A percentile compares a stretch with the other conserved stretches of the same genome.
These are phyloP conservation scores for Malus orientalis DNA, from an alignment of 306 rosid genomes.

Conservation along the genomic window DNA sequence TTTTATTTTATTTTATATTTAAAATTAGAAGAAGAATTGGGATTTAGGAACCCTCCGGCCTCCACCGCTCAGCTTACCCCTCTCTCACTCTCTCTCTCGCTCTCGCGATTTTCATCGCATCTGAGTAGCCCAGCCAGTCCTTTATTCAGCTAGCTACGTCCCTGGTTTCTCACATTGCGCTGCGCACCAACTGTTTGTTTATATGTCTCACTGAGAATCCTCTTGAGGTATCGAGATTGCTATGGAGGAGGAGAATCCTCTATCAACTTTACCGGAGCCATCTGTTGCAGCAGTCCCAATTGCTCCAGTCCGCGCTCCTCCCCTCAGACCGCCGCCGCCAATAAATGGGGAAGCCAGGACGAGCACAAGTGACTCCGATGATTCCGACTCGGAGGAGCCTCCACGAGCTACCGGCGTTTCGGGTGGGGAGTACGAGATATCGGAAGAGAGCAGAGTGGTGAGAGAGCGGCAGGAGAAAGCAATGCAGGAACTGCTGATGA, in stretches of 20 bases:
- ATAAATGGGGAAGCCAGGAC: constrained; percentile 60
- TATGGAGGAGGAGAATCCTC: constrained; percentile 42
- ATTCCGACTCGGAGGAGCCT: constrained; percentile 35
- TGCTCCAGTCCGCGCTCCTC: constrained; percentile 48
- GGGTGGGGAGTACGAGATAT: constrained; percentile 61
- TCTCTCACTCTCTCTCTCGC: too few relatives aligned
- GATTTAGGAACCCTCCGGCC: too few relatives aligned
- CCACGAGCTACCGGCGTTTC: constrained; percentile 33
- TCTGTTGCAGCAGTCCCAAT: not conserved
- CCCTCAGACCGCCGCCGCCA: constrained; percentile 32
- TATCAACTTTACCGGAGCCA: not conserved
- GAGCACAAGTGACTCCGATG: constrained; percentile 57
- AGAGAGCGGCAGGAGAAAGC: constrained; percentile 87
- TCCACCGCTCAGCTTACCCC: too few relatives aligned
- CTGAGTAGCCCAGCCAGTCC: too few relatives aligned
- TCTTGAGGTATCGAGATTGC: constrained; percentile 24
- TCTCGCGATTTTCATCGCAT: too few relatives aligned
- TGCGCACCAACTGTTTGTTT: not conserved
- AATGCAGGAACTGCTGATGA: constrained; percentile 67
- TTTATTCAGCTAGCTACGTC: too few relatives aligned
- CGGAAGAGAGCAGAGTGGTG: constrained; percentile 67
- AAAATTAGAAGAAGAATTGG: too few relatives aligned
- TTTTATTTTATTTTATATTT: too few relatives aligned
- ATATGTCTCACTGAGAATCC: not conserved
- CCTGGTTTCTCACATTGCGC: too few relatives aligned